These are phyloP conservation scores for Debaryomyces hansenii DNA, from an alignment of 805 yeast genomes.

Conservation along the genomic window DNA sequence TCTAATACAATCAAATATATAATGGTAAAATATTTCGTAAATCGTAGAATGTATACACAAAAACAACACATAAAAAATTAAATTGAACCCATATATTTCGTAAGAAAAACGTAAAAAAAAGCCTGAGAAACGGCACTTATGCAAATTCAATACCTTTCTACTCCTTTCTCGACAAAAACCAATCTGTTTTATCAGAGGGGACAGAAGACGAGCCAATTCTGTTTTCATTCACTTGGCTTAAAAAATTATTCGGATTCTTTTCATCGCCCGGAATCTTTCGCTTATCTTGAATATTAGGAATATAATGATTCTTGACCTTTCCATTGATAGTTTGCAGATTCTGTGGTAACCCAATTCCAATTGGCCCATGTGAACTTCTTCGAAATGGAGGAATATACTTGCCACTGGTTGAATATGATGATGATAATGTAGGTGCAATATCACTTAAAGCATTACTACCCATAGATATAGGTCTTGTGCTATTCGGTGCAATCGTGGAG, in stretches of 20 bases:
- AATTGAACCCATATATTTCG: too few relatives aligned
- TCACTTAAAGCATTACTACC: constrained; percentile 5
- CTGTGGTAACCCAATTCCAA: neutral
- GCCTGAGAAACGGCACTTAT: neutral
- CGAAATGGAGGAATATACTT: constrained; percentile 75
- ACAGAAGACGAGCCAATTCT: constrained; percentile 20
- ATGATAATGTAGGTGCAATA: constrained; percentile 7
- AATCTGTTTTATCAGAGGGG: constrained; percentile 21
- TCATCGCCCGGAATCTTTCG: neutral
- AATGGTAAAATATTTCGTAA: neutral
- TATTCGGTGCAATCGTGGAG: neutral
- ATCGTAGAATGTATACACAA: neutral
- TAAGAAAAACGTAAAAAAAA: neutral
- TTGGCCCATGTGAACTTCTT: constrained; percentile 44
- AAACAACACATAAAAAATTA: neutral
- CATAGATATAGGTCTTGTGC: constrained; percentile 3
- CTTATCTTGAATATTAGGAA: neutral
- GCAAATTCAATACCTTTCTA: constrained; percentile 14
- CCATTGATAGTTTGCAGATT: neutral
- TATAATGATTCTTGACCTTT: neutral
- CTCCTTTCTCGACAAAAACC: constrained; percentile 24
- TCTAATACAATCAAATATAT: neutral
- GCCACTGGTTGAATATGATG: constrained; percentile 35
- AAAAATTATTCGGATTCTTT: neutral
- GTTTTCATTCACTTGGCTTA: constrained; percentile 1